Evolutionary conservation across 345 rosid genomes (phyloP).

Genomic region (Eucalyptus fibrosa): DNA sequence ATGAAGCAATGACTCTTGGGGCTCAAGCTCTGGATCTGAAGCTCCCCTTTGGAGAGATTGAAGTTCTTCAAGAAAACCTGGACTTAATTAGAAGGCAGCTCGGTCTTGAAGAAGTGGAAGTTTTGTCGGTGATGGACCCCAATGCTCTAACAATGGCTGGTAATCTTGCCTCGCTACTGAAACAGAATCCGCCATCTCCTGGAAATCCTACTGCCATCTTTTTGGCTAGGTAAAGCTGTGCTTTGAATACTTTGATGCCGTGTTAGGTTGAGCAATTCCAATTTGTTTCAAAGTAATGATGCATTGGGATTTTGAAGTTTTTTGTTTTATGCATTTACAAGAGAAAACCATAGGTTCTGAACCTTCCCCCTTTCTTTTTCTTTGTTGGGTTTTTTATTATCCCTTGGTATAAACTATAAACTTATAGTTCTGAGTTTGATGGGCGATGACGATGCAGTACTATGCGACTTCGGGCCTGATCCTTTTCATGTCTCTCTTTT

Average conservation of each 20-base stretch:
- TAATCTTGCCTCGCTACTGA: slow-evolving; percentile 27
- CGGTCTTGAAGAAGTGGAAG: slow-evolving; percentile 51
- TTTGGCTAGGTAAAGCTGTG: slow-evolving; percentile 22
- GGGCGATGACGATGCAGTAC: not conserved
- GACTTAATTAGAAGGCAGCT: slow-evolving; percentile 77
- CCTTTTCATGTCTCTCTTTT: not conserved
- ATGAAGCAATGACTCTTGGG: slow-evolving; percentile 59
- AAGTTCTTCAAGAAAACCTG: slow-evolving; percentile 59
- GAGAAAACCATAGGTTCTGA: not conserved
- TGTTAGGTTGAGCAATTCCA: not conserved
- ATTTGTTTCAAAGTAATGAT: not conserved
- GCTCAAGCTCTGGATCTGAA: slow-evolving; percentile 62
- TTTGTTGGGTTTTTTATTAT: not conserved
- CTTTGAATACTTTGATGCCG: not conserved
- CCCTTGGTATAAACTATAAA: not conserved
- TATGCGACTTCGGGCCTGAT: not conserved
- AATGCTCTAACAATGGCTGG: slow-evolving; percentile 43
- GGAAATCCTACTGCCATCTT: slow-evolving; percentile 80
- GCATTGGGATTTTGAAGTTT: not conserved
- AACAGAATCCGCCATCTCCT: slow-evolving; percentile 72
- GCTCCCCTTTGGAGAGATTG: slow-evolving; percentile 82
- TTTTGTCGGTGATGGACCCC: slow-evolving; percentile 36
- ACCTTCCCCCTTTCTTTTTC: not conserved
- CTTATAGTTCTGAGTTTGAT: not conserved
- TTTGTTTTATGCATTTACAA: not conserved